These are phyloP conservation scores for Colletotrichum tamarilloi DNA, from an alignment of 2,329 filamentous ascomycete species.

Conservation along the genomic window DNA sequence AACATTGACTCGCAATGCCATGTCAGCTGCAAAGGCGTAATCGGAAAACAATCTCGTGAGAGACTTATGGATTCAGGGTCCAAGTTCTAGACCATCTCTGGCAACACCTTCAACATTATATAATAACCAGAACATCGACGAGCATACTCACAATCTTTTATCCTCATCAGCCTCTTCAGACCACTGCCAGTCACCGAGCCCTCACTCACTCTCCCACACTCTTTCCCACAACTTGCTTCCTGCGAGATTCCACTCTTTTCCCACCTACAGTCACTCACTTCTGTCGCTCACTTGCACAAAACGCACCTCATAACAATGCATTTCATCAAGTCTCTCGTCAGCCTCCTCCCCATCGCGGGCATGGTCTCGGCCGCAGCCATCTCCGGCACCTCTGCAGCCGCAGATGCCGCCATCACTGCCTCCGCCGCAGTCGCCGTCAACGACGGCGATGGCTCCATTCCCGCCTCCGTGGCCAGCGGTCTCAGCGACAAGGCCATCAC, in stretches of 20 bases:
- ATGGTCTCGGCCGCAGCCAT: conserved; percentile 1
- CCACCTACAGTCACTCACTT: background rate
- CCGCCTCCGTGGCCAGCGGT: background rate
- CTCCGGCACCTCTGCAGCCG: background rate
- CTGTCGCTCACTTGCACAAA: background rate
- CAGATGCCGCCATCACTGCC: background rate
- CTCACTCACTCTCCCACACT: background rate
- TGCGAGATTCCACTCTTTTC: conserved; percentile 1
- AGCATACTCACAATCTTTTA: background rate
- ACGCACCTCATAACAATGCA: background rate
- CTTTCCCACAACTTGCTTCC: background rate
- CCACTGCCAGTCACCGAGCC: background rate
- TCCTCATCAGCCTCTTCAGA: conserved; percentile 6
- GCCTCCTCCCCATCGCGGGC: background rate
- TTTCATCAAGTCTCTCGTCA: conserved; percentile 4
- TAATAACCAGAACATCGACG: background rate
- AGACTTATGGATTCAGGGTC: too few species aligned
- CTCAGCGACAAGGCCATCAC: background rate
- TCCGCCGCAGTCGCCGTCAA: background rate
- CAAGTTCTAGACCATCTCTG: too few species aligned
- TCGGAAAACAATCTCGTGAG: too few species aligned
- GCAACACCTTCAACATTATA: background rate
- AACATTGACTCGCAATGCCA: background rate
- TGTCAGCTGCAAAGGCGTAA: background rate
- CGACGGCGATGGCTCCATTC: background rate